Base-by-base conservation (phyloP, 1,284 basidiomycete genomes). In the Earliella scabrosa region DNA sequence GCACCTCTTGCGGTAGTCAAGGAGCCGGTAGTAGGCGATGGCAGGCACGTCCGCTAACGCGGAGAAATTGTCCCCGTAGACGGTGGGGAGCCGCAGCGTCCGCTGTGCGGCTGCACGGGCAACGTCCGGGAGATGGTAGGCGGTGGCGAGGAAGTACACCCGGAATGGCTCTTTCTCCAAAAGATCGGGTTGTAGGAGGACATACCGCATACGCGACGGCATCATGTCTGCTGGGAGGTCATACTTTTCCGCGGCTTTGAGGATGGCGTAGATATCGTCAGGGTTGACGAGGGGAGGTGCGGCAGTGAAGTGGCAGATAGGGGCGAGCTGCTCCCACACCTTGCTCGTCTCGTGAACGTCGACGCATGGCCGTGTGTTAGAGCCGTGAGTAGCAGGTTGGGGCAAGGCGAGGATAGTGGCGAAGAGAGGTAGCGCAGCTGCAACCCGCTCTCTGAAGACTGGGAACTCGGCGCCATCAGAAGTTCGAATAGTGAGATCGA, bases 201-300 rank as follows among this genome's bases (percentile, higher is more conserved):
- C 16, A 60, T 65, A 21, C 14, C 46, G n/a, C 46, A 62, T 44
- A 9, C 36, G 16, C 10, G 32, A 32, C 8, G 21, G 20, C 11
- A 13, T 18, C 16, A 35, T 36, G 0, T 48, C 36, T 16, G 24
- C 44, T 34, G 71, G 67, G 68, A 75, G 73, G 10, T 63, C 58
- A 29, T 77, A 76, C 50, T 77, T 76, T 16, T 60, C 43, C 10
- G 67, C 71, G 0, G 68, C 72, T 29, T 64, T 63, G 16, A 73
- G 53, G 3, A 74, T 63, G 5, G 39, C 51, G 18, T 66, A 52
- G 18, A 68, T 52, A 23, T 66, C 65, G 16, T 48, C 62, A 14
- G 59, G 41, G 10, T 16, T 20, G 39, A 9, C 18, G 21, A 52
- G 53, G 4, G 61, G 59, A 16, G 50, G 46, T 9, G 36, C 20